Evolutionary conservation across 345 rosid genomes (phyloP), one percentile per base, ranked within the genome.

Genomic region (Gossypium ekmanianum): DNA sequence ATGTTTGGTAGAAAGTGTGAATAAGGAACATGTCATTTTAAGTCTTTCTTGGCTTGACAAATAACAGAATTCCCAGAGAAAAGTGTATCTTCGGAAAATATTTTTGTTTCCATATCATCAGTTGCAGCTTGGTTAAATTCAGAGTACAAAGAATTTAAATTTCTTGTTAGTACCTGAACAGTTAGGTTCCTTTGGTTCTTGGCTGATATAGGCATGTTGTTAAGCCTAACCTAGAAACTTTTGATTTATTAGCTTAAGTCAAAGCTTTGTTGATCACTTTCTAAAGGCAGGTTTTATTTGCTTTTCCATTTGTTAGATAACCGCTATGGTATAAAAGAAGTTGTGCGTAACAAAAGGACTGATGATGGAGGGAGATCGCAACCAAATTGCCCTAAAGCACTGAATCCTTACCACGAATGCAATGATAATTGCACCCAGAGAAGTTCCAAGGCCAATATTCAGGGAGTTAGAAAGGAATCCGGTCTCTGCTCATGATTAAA

Each of bases 371-470:
- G 79, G 72, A 83, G 71, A 76, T 85, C 80, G 20, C 87, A 83
- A 71, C 85, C 80, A 0, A 80, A 85, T 71, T 89, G 93, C 41
- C 68, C 71, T 39, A 84, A 88, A 48, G 89, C 88, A 61, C 68
- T 88, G 20, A 90, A 88, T 79, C 92, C 92, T 59, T 88, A 84
- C 79, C 91, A 90, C 14, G 45, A 52, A 39, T 74, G 71, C 57
- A 57, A 74, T 65, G 71, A 74, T 34, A 13, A 5, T 34, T 74
- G 77, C 43, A 18, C 8, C 70, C 41, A 27, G 68, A 18, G 24
- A 51, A 74, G 63, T 51, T n/a, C 71, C 41, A 18, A 13, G 50
- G 16, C 62, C 3, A 24, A 34, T 64, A n/a, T 17, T 18, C 71
- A 0, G 29, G 71, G 63, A 13, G 29, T 64, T 39, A 64, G 24